These are phyloP conservation scores for Fusarium hostae DNA, from an alignment of 2,329 filamentous ascomycete species.

Conservation along the genomic window DNA sequence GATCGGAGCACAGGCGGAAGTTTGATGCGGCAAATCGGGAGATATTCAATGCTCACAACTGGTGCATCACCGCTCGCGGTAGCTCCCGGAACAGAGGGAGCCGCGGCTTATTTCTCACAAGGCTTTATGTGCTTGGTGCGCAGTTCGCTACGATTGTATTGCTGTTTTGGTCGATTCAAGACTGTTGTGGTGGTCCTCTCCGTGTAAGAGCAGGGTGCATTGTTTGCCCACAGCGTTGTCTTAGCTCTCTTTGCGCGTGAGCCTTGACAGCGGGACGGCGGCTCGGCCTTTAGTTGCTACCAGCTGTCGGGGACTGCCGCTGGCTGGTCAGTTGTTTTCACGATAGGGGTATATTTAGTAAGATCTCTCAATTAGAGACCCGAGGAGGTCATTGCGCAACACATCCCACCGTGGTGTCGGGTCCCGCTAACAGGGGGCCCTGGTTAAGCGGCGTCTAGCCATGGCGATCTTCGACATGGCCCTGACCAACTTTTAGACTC, in stretches of 20 bases:
- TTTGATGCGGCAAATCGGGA: not conserved
- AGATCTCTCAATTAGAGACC: not conserved
- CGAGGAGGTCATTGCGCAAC: constrained; percentile 32
- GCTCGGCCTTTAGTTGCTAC: constrained; percentile 22
- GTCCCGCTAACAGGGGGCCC: constrained; percentile 25
- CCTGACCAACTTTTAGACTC: not conserved
- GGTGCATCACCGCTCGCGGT: constrained; percentile 9
- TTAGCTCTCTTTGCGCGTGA: constrained; percentile 12
- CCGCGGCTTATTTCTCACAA: not conserved
- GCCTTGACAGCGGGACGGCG: constrained; percentile 30
- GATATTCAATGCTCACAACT: not conserved
- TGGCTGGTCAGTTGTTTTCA: not conserved
- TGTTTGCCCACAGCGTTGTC: constrained; percentile 24
- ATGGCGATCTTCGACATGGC: constrained; percentile 32
- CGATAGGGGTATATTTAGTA: not conserved
- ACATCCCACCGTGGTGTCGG: constrained; percentile 37
- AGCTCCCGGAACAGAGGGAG: constrained; percentile 4
- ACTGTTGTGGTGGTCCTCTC: not conserved
- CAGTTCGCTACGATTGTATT: constrained; percentile 4
- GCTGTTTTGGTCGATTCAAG: constrained; percentile 2
- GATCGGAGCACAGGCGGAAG: constrained; percentile 12
- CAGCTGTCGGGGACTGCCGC: constrained; percentile 2
- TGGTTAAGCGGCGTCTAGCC: not conserved
- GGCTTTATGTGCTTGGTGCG: constrained; percentile 7
- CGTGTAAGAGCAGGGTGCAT: constrained; percentile 21